Percentiles rank a stretch among this genome's conserved stretches.
These are phyloP conservation scores for Domatiomyces globalis DNA, from an alignment of 2,329 filamentous ascomycete genomes.

Conservation along the genomic window DNA sequence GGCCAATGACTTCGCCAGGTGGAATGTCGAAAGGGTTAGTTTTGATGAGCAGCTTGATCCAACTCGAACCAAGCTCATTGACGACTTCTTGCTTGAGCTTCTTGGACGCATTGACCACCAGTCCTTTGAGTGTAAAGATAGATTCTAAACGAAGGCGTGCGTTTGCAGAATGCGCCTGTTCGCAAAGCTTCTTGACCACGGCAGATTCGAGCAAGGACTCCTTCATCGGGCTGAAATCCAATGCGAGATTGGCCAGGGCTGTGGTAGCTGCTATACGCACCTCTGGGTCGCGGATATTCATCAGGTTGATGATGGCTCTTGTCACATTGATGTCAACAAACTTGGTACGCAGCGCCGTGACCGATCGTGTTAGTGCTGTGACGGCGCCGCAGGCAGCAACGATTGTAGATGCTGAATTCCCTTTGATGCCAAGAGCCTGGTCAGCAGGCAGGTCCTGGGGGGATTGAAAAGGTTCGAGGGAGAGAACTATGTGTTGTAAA, in stretches of 20 bases:
- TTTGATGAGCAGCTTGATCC: slow-evolving; percentile 67
- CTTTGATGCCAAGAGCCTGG: slow-evolving; percentile 21
- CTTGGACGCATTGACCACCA: slow-evolving; percentile 58
- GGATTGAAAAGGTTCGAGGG: slow-evolving; percentile 46
- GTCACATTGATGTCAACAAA: slow-evolving; percentile 76
- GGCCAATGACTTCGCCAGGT: slow-evolving; percentile 16
- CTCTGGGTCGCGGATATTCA: slow-evolving; percentile 60
- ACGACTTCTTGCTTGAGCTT: slow-evolving; percentile 64
- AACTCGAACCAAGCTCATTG: slow-evolving; percentile 60
- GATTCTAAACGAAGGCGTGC: slow-evolving; percentile 70
- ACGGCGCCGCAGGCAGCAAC: slow-evolving; percentile 74
- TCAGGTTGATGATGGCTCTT: slow-evolving; percentile 58
- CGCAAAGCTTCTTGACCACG: slow-evolving; percentile 62
- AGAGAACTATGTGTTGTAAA: slow-evolving; percentile 69
- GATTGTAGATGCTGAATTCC: slow-evolving; percentile 66
- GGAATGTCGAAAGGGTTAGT: slow-evolving; percentile 31
- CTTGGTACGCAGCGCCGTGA: slow-evolving; percentile 69
- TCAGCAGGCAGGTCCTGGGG: slow-evolving; percentile 1
- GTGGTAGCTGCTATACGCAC: slow-evolving; percentile 78
- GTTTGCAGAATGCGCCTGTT: slow-evolving; percentile 69
- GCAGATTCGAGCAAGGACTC: slow-evolving; percentile 62
- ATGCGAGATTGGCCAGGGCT: slow-evolving; percentile 68
- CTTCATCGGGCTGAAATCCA: slow-evolving; percentile 84
- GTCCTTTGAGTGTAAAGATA: slow-evolving; percentile 85
- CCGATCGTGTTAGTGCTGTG: slow-evolving; percentile 68